These are phyloP conservation scores for Hemileccinum impolitum DNA, from an alignment of 768 basidiomycete genomes.

Conservation along the genomic window DNA sequence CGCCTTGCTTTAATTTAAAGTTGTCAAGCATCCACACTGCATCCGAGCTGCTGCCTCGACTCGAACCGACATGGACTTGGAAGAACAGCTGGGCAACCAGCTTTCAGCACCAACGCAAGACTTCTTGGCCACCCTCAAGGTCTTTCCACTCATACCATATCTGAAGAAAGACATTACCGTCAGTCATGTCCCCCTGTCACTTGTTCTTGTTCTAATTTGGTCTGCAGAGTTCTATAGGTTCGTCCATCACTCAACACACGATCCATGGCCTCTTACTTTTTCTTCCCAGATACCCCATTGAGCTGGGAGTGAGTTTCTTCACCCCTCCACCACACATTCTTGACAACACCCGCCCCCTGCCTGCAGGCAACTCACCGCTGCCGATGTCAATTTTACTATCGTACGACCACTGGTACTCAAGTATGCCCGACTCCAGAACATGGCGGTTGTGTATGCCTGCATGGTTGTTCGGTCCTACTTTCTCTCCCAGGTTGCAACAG, in stretches of 20 bases:
- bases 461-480: constrained; percentile 81
- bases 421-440: constrained; percentile 73
- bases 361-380: constrained; percentile 71
- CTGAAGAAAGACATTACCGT: constrained; percentile 70
- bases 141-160: constrained; percentile 78
- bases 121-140: constrained; percentile 58
- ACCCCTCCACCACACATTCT: not conserved
- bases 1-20: not conserved
- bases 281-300: constrained; percentile 56
- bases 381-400: constrained; percentile 78
- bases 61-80: constrained; percentile 31
- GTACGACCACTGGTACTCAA: constrained; percentile 75
- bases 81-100: constrained; percentile 22
- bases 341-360: constrained; percentile 8
- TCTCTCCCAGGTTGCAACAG: constrained; percentile 58
- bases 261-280: not conserved
- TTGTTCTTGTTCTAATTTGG: constrained; percentile 8
- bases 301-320: constrained; percentile 69
- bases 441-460: constrained; percentile 72
- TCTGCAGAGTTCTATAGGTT: constrained; percentile 28
- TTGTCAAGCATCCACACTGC: too few species aligned
- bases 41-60: too few species aligned
- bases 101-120: constrained; percentile 54
- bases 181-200: constrained; percentile 30
- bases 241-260: not conserved